A percentile compares a stretch with the other conserved stretches of the same genome.
Conservation (phyloP, 345 rosid genomes). For the Litchi chinensis region DNA sequence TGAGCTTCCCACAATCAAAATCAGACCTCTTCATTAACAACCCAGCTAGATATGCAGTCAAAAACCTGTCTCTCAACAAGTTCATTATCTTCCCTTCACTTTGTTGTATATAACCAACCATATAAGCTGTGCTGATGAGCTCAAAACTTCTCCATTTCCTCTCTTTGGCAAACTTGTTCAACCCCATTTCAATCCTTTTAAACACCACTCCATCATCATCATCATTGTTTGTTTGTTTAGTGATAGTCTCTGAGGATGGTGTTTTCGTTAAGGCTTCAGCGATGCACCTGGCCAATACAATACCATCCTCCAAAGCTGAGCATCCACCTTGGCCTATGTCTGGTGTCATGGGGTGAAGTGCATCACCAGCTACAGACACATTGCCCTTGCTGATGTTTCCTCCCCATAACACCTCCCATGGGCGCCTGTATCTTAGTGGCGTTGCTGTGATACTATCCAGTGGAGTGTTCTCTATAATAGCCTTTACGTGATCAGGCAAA, state of each 20-base stretch:
- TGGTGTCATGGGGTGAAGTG: constrained; percentile 77
- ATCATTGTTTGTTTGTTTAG: background rate
- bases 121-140: constrained; percentile 47
- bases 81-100: constrained; percentile 36
- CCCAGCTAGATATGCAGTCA: constrained; percentile 34
- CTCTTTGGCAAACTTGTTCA: constrained; percentile 47
- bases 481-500: constrained; percentile 37
- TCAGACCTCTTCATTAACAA: constrained; percentile 40
- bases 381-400: constrained; percentile 59
- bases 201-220: constrained; percentile 29
- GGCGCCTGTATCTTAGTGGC: constrained; percentile 43
- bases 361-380: constrained; percentile 70
- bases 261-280: constrained; percentile 41
- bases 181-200: constrained; percentile 38
- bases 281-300: constrained; percentile 67
- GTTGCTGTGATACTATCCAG: constrained; percentile 35
- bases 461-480: constrained; percentile 41
- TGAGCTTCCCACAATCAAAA: constrained; percentile 53
- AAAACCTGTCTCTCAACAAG: constrained; percentile 44
- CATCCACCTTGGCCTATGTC: constrained; percentile 76
- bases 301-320: constrained; percentile 65
- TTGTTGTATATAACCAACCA: constrained; percentile 56
- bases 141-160: constrained; percentile 77
- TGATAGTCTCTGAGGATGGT: too few species aligned
- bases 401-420: constrained; percentile 64